Base-by-base conservation (phyloP, 805 yeast genomes). In the Wickerhamomyces sydowiorum region DNA sequence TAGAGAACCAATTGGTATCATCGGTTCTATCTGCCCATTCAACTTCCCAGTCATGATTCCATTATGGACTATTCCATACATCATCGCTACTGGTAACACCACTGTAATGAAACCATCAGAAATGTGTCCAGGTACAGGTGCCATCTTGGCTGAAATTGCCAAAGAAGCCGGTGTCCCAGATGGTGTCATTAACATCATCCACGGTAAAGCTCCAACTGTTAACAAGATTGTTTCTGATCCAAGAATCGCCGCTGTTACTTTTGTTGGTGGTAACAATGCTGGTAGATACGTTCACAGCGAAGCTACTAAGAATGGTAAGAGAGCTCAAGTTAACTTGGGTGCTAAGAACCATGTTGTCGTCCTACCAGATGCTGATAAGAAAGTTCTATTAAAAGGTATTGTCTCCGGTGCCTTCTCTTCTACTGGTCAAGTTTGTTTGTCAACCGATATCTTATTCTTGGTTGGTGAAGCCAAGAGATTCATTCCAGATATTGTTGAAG, bases 21-120 rank as follows among this genome's bases (percentile, higher is more conserved):
- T 83, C 45, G 88, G 82, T 14, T 83, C 89, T 20, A 84, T 83
- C 54, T 78, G 84, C 49, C 91, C 91, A 18, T 83, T 83, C 69
- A 83, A 83, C 66, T 83, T 83, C 76, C 91, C 91, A 21, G 90
- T 87, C 35, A 83, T 83, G 91, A 85, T 83, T 50, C 77, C 77
- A 31, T 63, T 75, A 51, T 75, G 80, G 80, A 67, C 76, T 15
- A 63, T 75, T 46, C 80, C 80, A 28, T 70, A 74, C 56, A 66
- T 71, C 37, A 66, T 75, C 46, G 86, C 85, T 51, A 81, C 88
- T 19, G 91, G 91, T 49, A 84, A 83, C 69, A 78, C 88, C 32
- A 73, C 82, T 28, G 78, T 83, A 31, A 65, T 84, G 58, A 83
- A 83, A 66, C 81, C 81, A 31, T 62, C 85, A 40, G 91, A 83